phyloP scores from a whole-genome alignment of 2,329 filamentous ascomycete genomes.

The Fusarium udum region DNA sequence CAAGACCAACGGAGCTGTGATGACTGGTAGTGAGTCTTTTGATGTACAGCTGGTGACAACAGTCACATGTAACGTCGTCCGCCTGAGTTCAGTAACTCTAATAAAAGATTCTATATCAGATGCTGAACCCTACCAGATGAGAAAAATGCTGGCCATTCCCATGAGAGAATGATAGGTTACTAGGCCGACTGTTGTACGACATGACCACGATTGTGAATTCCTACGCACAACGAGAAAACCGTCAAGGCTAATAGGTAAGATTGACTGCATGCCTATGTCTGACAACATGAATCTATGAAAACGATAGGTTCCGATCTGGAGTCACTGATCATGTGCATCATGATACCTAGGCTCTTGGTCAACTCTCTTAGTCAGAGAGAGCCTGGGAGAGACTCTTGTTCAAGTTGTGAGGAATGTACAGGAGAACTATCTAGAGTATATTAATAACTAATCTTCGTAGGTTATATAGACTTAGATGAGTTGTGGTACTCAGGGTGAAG shows the following conservation, averaged over 20 bases:
- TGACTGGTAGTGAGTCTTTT: background rate
- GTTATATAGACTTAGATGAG: background rate
- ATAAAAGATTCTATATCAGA: fast-evolving
- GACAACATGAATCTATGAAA: fast-evolving
- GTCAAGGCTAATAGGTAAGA: fast-evolving
- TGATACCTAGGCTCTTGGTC: background rate
- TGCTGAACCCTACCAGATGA: background rate
- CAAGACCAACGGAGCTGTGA: background rate
- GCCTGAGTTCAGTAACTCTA: background rate
- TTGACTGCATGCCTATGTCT: fast-evolving
- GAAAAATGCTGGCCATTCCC: background rate
- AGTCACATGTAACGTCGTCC: background rate
- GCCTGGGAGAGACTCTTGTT: background rate
- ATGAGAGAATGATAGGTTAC: background rate
- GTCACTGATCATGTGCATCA: background rate
- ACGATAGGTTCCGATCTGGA: no score
- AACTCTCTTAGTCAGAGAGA: background rate
- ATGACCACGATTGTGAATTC: background rate
- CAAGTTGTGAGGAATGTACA: fast-evolving
- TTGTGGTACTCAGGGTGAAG: background rate
- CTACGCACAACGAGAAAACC: background rate
- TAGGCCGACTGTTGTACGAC: background rate
- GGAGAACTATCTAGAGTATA: no score
- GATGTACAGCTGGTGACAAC: background rate
- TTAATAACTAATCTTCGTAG: background rate